Conservation (phyloP, 352 stramenopile genomes). For the Phytophthora macrochlamydospora region DNA sequence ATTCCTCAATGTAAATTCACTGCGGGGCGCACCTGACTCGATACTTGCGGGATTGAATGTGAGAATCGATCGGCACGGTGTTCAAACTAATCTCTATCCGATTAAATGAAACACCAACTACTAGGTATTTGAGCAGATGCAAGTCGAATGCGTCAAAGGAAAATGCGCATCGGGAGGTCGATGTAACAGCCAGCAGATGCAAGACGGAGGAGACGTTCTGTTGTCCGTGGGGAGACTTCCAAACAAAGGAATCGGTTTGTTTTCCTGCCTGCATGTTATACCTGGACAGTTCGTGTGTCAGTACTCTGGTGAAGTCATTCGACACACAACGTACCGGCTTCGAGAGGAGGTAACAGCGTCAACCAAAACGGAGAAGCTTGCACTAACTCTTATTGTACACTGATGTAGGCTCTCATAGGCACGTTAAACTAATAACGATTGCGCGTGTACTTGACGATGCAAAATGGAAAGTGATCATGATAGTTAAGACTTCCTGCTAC, state of each 20-base stretch:
- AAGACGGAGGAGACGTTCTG: not conserved
- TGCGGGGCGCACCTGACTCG: not conserved
- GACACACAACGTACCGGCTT: not conserved
- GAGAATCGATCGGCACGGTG: slow-evolving; percentile 8
- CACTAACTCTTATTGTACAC: not conserved
- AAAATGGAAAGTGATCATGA: too few species aligned
- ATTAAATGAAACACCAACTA: not conserved
- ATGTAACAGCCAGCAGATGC: slow-evolving; percentile 18
- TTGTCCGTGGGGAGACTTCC: slow-evolving; percentile 6
- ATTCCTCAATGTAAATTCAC: slow-evolving; percentile 10
- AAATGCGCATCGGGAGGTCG: not conserved
- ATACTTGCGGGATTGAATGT: slow-evolving; percentile 4
- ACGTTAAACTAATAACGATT: too few species aligned
- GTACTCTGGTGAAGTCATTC: slow-evolving; percentile 13
- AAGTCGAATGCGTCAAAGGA: slow-evolving; percentile 12
- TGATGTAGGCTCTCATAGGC: not conserved
- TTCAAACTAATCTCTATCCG: not conserved
- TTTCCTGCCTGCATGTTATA: slow-evolving; percentile 1
- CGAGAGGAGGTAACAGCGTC: slow-evolving; percentile 1
- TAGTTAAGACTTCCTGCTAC: too few species aligned
- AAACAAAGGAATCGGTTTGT: slow-evolving; percentile 7
- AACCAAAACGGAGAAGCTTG: not conserved
- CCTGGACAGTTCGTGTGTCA: slow-evolving; percentile 8
- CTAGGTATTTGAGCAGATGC: slow-evolving; percentile 3
- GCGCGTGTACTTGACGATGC: too few species aligned